Base-by-base conservation (phyloP, 2,329 filamentous ascomycete genomes). In the Fusarium heterosporum region DNA sequence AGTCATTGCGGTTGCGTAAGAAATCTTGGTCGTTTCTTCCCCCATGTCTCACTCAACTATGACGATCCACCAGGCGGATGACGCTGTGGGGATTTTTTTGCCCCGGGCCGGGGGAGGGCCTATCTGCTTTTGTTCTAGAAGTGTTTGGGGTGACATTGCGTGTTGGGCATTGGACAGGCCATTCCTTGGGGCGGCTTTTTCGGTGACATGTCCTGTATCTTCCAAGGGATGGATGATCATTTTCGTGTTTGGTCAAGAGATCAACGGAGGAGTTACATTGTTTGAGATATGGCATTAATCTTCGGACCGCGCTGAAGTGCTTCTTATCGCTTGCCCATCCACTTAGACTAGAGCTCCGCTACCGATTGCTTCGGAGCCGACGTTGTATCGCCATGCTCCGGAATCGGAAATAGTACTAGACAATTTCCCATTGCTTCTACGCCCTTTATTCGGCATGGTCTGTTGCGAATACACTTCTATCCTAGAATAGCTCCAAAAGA, bases 1-100 rank as follows among this genome's bases (percentile, higher is more conserved):
- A 55, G 40, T 61, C 41, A 55, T 61, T 61, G 42, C 47, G 30
- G 57, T 66, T 71, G 68, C 66, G 69, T 71, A 69, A 70, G 54
- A 62, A 65, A 28, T 54, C 49, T 39, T 29, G 6, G 38, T 49
- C 52, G 22, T 45, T 46, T 22, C 26, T 39, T 26, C 9, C 52
- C 34, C 32, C 55, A 48, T 55, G 36, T 46, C 43, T 25, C 56
- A n/a, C 29, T 19, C 8, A 42, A 34, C 34, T 40, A 46, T 70
- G 64, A 64, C 50, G 64, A 58, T 69, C 68, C 62, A 69, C 68
- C 34, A 36, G 39, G 16, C 34, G n/a, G 34, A 61, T 70, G 69
- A 68, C 68, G 66, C 65, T 71, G 63, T 68, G 66, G 63, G 25
- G 51, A 47, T n/a, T 38, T 55, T 55, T 29, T 43, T 52, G 55